Evolutionary conservation across 768 basidiomycete genomes (phyloP), one percentile per base, ranked within the genome.

Genomic region (Terana coerulea): DNA sequence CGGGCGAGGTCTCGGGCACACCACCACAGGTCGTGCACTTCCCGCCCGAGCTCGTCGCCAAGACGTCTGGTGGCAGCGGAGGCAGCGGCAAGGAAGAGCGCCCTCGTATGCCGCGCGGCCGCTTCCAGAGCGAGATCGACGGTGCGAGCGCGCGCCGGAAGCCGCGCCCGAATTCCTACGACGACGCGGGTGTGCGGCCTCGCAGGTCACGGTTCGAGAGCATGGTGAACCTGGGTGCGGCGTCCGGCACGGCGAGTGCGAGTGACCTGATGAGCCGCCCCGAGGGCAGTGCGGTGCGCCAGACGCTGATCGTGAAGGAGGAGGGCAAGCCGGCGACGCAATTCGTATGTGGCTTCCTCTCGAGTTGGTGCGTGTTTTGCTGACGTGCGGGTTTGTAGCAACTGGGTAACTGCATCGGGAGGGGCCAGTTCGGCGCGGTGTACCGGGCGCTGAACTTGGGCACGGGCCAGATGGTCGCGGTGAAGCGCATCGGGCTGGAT

Each of bases 381-480:
- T 12, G 34, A 36, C 47, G 47, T 36, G 46, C 5, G 48, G 51
- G 36, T 47, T 46, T 24, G 26, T 63, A 98, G 95, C 93, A 95
- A 94, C 77, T 99, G 17, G 95, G 95, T 26, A 95, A 97, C 68
- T 95, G 92, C 66, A 95, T 99, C 57, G 95, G 95, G 2, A 84
- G 90, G 43, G 95, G 95, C 7, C 95, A 98, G 72, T 98, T 98
- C 67, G 95, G 95, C 25, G 83, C 93, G 8, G 95, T 98, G 5
- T 98, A 95, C 67, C 83, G 92, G 12, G 95, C 95, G 11, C 75
- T 99, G 52, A 95, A 99, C 66, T 72, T 98, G 66, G 87, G 88
- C 56, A 94, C 88, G 1, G 95, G 95, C 14, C 91, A 95, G 68
- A 95, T 91, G 83, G 94, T 95, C n/a, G 95, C 95, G n/a, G 92